Conservation (phyloP, 768 basidiomycete species). For the Tulasnella sp. region DNA sequence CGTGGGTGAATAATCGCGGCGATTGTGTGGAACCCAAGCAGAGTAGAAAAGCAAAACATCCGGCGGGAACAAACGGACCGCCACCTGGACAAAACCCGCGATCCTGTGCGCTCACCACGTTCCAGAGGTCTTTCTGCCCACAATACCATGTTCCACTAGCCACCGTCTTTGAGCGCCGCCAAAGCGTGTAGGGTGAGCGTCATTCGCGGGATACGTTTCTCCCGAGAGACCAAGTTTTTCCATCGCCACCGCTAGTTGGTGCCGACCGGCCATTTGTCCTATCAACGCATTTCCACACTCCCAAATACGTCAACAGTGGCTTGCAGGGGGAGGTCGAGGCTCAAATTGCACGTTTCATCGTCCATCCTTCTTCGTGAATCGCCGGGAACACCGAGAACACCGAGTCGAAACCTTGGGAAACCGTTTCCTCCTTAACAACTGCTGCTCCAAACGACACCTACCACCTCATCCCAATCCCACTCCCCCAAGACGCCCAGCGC, state of each 20-base stretch:
- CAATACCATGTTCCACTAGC: background rate
- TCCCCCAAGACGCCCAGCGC: background rate
- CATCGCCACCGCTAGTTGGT: too few relatives aligned
- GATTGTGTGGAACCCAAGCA: background rate
- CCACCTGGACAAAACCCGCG: background rate
- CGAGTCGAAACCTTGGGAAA: slow-evolving; percentile 2
- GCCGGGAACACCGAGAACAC: background rate
- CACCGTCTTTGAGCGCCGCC: background rate
- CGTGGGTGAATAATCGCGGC: slow-evolving; percentile 10
- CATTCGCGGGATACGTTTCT: background rate
- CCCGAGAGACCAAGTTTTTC: background rate
- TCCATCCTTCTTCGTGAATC: background rate
- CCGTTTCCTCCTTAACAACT: slow-evolving; percentile 3
- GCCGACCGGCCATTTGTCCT: too few relatives aligned
- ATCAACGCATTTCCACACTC: too few relatives aligned
- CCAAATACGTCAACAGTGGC: background rate
- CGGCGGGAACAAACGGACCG: slow-evolving; percentile 1
- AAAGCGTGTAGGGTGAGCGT: background rate
- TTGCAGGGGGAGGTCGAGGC: background rate
- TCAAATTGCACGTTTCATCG: background rate
- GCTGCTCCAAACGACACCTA: background rate
- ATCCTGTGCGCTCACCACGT: background rate
- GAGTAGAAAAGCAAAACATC: slow-evolving; percentile 15
- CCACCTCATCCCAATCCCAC: background rate
- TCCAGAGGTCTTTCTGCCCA: background rate